Evolutionary conservation across 257 asterid species (phyloP).

Genomic region (Ocimum tenuiflorum): DNA sequence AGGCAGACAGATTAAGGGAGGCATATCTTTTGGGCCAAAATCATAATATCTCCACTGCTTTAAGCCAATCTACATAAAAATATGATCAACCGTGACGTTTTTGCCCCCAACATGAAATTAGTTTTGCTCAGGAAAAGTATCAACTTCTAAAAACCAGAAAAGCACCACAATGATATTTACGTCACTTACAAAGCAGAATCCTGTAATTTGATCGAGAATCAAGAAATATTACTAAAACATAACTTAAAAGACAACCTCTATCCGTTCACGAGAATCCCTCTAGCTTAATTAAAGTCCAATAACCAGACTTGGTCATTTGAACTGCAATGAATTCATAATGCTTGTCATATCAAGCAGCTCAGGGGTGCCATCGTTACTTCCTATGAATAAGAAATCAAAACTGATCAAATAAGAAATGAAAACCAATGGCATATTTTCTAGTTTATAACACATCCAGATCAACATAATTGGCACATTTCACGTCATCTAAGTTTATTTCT

Average conservation of each 20-base stretch:
- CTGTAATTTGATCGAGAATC: not conserved
- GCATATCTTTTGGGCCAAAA: constrained; percentile 89
- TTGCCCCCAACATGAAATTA: not conserved
- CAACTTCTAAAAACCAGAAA: not conserved
- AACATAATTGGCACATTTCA: not conserved
- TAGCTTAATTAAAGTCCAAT: not conserved
- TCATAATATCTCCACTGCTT: constrained; percentile 98
- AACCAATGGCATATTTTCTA: not conserved
- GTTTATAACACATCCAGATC: not conserved
- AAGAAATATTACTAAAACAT: not conserved
- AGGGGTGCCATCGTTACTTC: too few species aligned
- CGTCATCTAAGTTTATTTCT: not conserved
- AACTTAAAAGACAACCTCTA: not conserved
- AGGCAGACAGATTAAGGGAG: constrained; percentile 95
- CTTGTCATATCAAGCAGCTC: too few species aligned
- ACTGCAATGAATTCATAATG: too few species aligned
- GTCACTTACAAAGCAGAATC: not conserved
- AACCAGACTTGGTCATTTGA: not conserved
- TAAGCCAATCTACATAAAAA: constrained; percentile 61
- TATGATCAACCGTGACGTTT: not conserved
- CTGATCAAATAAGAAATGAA: too few species aligned
- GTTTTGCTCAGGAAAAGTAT: not conserved
- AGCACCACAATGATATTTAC: not conserved
- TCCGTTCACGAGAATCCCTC: not conserved
- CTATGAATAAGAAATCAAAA: too few species aligned